Evolutionary conservation across 345 rosid genomes (phyloP).

Genomic region (Jatropha curcas): DNA sequence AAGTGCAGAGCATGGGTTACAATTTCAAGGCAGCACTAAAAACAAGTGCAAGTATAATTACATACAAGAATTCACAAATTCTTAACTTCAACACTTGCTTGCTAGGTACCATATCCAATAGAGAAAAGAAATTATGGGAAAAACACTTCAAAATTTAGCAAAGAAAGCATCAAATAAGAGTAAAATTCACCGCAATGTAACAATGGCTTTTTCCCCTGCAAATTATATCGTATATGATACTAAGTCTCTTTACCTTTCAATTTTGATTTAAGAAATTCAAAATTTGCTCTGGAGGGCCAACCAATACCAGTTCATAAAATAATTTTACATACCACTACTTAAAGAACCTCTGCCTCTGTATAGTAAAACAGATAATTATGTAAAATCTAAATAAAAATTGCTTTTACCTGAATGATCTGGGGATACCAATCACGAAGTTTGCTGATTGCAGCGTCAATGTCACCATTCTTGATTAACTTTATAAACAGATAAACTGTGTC

Average conservation of each 20-base stretch:
- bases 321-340: too few species aligned
- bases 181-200: not conserved
- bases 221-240: too few species aligned
- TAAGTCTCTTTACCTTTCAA: too few species aligned
- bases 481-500: slow-evolving; percentile 23
- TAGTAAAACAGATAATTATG: not conserved
- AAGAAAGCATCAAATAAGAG: not conserved
- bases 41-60: not conserved
- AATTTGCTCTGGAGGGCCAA: too few species aligned
- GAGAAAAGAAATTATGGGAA: not conserved
- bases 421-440: slow-evolving; percentile 83
- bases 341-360: too few species aligned
- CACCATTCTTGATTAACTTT: slow-evolving; percentile 84
- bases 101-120: not conserved
- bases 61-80: not conserved
- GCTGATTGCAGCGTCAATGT: slow-evolving; percentile 65
- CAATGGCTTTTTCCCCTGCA: too few species aligned
- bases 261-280: not conserved
- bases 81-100: not conserved
- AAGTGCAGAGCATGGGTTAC: too few species aligned
- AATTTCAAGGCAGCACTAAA: not conserved
- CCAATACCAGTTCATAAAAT: too few species aligned
- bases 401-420: slow-evolving; percentile 71
- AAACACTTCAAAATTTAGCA: not conserved
- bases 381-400: not conserved